Percentiles rank a stretch among this genome's conserved stretches.
Evolutionary conservation across 345 rosid genomes (phyloP).

Genomic region (Camelina neglecta): DNA sequence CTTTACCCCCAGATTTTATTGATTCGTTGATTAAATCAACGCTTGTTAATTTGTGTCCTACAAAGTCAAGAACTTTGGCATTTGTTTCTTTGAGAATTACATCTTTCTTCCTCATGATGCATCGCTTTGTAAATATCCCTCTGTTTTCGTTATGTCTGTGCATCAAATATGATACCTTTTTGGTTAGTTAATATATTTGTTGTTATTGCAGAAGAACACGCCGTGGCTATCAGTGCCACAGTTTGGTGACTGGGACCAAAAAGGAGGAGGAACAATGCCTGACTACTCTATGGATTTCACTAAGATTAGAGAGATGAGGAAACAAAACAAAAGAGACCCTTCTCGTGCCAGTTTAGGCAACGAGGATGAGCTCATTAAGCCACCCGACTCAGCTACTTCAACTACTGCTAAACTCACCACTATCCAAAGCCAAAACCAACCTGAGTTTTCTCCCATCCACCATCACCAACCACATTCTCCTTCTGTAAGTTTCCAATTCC

Average conservation of each 20-base stretch:
- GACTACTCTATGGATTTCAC: conserved; percentile 95
- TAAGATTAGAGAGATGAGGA: conserved; percentile 93
- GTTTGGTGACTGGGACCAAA: conserved; percentile 98
- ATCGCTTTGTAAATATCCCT: conserved; percentile 40
- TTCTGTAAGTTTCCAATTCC: conserved; percentile 58
- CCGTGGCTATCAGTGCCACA: conserved; percentile 98
- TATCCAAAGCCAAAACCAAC: conserved; percentile 38
- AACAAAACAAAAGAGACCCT: conserved; percentile 90
- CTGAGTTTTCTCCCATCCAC: conserved; percentile 47
- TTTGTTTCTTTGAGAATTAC: not conserved
- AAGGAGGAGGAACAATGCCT: conserved; percentile 77
- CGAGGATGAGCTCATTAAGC: conserved; percentile 75
- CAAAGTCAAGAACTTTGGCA: conserved; percentile 32
- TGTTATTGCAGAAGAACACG: conserved; percentile 58
- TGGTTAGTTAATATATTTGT: not conserved
- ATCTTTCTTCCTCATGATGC: conserved; percentile 23
- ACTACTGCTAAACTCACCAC: conserved; percentile 37
- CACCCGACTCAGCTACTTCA: conserved; percentile 48
- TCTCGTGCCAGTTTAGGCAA: conserved; percentile 95
- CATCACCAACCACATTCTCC: conserved; percentile 64
- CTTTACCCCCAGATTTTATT: conserved; percentile 18
- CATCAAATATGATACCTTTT: not conserved
- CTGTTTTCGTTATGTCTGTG: not conserved
- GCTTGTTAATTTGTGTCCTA: not conserved
- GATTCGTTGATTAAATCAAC: not conserved